Evolutionary conservation across 129 eudicot species (phyloP).

Genomic region (Tagetes patula): DNA sequence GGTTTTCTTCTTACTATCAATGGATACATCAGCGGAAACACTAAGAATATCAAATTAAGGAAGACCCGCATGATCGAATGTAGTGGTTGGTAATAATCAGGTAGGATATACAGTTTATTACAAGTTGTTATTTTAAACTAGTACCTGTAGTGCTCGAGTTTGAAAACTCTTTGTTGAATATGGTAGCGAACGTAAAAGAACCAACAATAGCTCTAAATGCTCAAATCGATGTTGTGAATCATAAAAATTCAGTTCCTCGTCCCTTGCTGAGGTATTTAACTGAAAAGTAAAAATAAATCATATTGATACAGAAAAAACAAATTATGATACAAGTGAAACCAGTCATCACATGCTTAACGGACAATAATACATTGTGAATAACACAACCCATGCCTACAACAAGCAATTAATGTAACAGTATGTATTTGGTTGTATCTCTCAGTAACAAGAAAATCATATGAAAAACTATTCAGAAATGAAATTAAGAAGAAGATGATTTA

Average conservation of each 20-base stretch:
- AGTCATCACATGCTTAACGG: neutral
- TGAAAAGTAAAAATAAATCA: constrained; percentile 28
- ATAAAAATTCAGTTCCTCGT: constrained; percentile 76
- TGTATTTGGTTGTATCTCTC: neutral
- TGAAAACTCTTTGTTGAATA: constrained; percentile 66
- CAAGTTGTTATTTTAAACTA: constrained; percentile 18
- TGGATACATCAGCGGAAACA: neutral
- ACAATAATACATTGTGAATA: neutral
- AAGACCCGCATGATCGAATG: neutral
- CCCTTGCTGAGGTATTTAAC: constrained; percentile 75
- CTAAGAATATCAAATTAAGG: neutral
- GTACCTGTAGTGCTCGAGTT: constrained; percentile 84
- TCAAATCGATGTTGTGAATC: constrained; percentile 88
- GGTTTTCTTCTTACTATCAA: neutral
- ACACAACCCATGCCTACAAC: neutral
- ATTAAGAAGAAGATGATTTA: no score
- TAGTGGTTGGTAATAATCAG: constrained; percentile 4
- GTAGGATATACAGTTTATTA: constrained; percentile 3
- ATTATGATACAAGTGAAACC: neutral
- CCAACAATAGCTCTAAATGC: constrained; percentile 71
- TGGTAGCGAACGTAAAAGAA: constrained; percentile 84
- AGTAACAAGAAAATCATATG: neutral
- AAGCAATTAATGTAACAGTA: neutral
- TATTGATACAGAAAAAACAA: no score
- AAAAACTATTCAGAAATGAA: neutral